Evolutionary conservation across 2,329 filamentous ascomycete species (phyloP).

Genomic region (Pseudopithomyces chartarum): DNA sequence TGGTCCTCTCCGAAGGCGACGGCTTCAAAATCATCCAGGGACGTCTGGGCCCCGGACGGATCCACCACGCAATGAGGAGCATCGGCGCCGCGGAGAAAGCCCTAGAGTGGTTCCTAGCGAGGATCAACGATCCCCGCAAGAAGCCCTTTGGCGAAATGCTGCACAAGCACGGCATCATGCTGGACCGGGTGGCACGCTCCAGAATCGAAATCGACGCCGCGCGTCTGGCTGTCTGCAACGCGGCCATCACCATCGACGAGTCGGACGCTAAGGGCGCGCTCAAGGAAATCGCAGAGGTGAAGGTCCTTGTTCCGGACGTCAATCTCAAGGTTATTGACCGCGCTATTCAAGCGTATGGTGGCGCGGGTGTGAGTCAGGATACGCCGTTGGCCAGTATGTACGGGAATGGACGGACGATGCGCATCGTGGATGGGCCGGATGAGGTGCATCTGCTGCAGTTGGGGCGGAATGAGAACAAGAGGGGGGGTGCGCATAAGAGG

Average conservation of each 20-base stretch:
- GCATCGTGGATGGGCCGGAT: slow-evolving; percentile 91
- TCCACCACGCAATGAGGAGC: slow-evolving; percentile 96
- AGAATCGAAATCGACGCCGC: slow-evolving; percentile 94
- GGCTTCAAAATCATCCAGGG: slow-evolving; percentile 99
- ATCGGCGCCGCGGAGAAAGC: slow-evolving; percentile 91
- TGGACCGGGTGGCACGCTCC: slow-evolving; percentile 92
- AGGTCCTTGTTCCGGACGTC: slow-evolving; percentile 84
- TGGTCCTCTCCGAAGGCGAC: slow-evolving; percentile 89
- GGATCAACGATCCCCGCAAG: slow-evolving; percentile 90
- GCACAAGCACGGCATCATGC: slow-evolving; percentile 87
- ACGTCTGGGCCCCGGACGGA: slow-evolving; percentile 90
- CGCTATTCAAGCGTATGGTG: slow-evolving; percentile 90
- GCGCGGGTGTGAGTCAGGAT: slow-evolving; percentile 89
- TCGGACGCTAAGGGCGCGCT: slow-evolving; percentile 86
- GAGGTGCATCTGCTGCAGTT: slow-evolving; percentile 84
- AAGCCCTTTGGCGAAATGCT: slow-evolving; percentile 89
- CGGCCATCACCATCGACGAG: slow-evolving; percentile 92
- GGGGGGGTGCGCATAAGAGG: slow-evolving; percentile 63
- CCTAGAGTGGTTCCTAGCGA: slow-evolving; percentile 91
- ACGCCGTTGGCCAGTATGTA: slow-evolving; percentile 83
- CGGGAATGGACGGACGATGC: slow-evolving; percentile 78
- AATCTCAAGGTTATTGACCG: slow-evolving; percentile 89
- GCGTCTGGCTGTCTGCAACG: slow-evolving; percentile 88
- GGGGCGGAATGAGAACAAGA: slow-evolving; percentile 79
- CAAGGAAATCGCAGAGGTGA: slow-evolving; percentile 93